Percentiles rank a stretch among this genome's conserved stretches.
phyloP scores from a whole-genome alignment of 352 stramenopile genomes.

The Phytophthora brassicae region DNA sequence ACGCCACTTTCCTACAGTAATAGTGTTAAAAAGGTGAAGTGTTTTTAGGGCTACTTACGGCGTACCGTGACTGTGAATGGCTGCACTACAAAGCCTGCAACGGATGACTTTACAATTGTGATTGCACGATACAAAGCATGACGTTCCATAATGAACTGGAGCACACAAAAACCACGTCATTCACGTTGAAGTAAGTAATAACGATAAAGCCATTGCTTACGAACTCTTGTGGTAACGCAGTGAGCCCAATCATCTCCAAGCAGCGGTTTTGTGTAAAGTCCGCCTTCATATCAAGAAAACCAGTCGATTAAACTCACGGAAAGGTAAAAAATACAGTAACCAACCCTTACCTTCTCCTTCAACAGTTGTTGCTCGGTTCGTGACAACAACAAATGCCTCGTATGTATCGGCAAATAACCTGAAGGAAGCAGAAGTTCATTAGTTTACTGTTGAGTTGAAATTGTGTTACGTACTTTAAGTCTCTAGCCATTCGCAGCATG shows the following conservation, averaged over 20 bases:
- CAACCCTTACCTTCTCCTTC: conserved; percentile 26
- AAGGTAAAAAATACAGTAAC: not conserved
- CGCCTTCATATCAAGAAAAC: conserved; percentile 23
- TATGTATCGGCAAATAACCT: conserved; percentile 70
- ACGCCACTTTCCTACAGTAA: conserved; percentile 44
- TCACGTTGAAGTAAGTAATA: conserved; percentile 8
- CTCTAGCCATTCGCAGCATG: conserved; percentile 49
- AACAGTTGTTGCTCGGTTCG: conserved; percentile 60
- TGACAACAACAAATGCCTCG: conserved; percentile 64
- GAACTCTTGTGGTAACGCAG: conserved; percentile 64
- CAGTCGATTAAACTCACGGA: not conserved
- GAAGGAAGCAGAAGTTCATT: conserved; percentile 1
- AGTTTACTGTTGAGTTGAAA: not conserved
- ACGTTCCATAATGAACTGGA: conserved; percentile 67
- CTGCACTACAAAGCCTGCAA: conserved; percentile 56
- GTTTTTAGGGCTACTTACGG: not conserved
- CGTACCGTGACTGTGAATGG: conserved; percentile 63
- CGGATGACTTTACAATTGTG: conserved; percentile 64
- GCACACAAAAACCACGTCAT: conserved; percentile 1
- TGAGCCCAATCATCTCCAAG: conserved; percentile 73
- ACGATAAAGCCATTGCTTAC: not conserved
- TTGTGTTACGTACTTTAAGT: conserved; percentile 45
- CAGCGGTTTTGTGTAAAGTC: conserved; percentile 61
- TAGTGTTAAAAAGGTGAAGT: too few relatives aligned
- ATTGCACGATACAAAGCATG: conserved; percentile 51